phyloP scores from a whole-genome alignment of 352 stramenopile genomes.

The Globisporangium nunn region DNA sequence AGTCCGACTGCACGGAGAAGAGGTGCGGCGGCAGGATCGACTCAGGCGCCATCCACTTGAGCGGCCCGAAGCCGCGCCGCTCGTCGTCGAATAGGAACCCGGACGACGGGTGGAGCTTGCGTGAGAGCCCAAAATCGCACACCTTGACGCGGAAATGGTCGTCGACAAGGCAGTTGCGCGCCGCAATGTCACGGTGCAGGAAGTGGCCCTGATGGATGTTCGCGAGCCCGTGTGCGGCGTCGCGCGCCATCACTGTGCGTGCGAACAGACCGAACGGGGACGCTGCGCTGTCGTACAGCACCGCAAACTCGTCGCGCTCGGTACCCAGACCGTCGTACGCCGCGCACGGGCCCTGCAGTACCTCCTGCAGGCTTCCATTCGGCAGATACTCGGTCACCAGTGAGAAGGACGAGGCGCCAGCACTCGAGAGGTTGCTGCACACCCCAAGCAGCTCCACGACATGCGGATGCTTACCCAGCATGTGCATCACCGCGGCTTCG shows the following conservation, averaged over 20 bases:
- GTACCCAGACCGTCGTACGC: background rate
- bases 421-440: conserved; percentile 1
- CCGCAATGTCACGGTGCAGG: conserved; percentile 60
- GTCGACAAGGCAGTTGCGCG: conserved; percentile 63
- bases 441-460: conserved; percentile 62
- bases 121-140: conserved; percentile 60
- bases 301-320: background rate
- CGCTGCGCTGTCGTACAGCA: conserved; percentile 5
- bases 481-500: conserved; percentile 65
- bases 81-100: conserved; percentile 48
- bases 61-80: conserved; percentile 47
- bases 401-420: conserved; percentile 14
- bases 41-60: conserved; percentile 76
- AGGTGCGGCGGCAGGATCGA: conserved; percentile 55
- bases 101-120: conserved; percentile 23
- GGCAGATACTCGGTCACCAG: conserved; percentile 66
- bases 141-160: conserved; percentile 63
- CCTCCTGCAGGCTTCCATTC: conserved; percentile 57
- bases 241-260: conserved; percentile 55
- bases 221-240: conserved; percentile 53
- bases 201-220: conserved; percentile 63
- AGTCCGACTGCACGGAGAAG: conserved; percentile 64
- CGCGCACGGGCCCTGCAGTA: conserved; percentile 14
- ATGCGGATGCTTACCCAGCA: conserved; percentile 67
- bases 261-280: conserved; percentile 36